A percentile compares a stretch with the other conserved stretches of the same genome.
These are phyloP conservation scores for Hansenula lynferdii DNA, from an alignment of 1,139 yeast species.

Conservation along the genomic window DNA sequence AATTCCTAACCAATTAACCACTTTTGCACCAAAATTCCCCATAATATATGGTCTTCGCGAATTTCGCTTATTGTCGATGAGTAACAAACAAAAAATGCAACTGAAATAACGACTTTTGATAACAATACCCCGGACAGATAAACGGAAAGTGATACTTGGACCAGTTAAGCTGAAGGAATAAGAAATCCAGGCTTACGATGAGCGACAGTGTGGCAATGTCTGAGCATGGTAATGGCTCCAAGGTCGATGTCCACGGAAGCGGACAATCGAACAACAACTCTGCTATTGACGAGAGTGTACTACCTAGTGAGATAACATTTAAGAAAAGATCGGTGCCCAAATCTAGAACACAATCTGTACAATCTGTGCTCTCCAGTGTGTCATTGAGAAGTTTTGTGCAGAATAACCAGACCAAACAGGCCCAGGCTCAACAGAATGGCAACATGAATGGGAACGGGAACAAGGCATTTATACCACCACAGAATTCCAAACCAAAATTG, in stretches of 20 bases:
- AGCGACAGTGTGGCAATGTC: background rate
- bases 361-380: constrained; percentile 58
- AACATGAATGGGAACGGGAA: constrained; percentile 1
- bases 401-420: constrained; percentile 2
- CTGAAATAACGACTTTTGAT: too few relatives aligned
- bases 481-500: constrained; percentile 13
- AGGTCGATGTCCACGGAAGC: background rate
- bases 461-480: constrained; percentile 7
- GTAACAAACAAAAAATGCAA: too few relatives aligned
- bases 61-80: too few relatives aligned
- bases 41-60: too few relatives aligned
- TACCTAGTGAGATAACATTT: constrained; percentile 29
- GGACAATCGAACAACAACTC: background rate
- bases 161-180: too few relatives aligned
- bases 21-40: too few relatives aligned
- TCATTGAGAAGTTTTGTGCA: constrained; percentile 40
- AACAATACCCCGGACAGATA: too few relatives aligned
- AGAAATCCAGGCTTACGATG: background rate
- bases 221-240: background rate
- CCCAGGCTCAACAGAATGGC: background rate
- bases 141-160: too few relatives aligned
- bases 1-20: too few relatives aligned
- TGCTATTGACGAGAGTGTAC: constrained; percentile 9
- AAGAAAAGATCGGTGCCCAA: constrained; percentile 49
- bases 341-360: constrained; percentile 55